Evolutionary conservation across 495 filamentous ascomycete genomes (phyloP).

Genomic region (Penicillium subrubescens): DNA sequence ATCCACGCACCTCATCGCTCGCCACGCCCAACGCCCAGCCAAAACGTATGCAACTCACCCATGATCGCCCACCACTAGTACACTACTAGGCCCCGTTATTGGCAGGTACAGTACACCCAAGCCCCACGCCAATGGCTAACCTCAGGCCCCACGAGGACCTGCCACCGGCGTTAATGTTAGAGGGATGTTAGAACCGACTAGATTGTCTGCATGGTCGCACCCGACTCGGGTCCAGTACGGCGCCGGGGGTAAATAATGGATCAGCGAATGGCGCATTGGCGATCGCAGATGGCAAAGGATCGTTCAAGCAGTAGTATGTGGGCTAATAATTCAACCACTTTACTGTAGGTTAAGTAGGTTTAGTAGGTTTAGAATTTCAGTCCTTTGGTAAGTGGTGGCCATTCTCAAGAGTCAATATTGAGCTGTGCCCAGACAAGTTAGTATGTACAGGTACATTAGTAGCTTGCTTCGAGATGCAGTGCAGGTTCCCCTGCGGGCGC

Average conservation of each 20-base stretch:
- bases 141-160: not conserved
- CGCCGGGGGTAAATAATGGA: slow-evolving; percentile 15
- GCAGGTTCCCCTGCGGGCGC: not conserved
- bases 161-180: not conserved
- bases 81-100: not conserved
- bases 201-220: slow-evolving; percentile 27
- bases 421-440: not conserved
- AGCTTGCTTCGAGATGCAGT: not conserved
- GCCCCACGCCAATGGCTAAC: not conserved
- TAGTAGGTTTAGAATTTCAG: not conserved
- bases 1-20: slow-evolving; percentile 3
- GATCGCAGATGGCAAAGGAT: slow-evolving; percentile 4
- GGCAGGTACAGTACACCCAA: not conserved
- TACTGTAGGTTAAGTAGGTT: not conserved
- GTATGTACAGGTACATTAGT: not conserved
- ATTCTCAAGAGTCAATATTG: not conserved
- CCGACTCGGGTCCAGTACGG: slow-evolving; percentile 26
- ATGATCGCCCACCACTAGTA: not conserved
- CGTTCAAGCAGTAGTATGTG: not conserved
- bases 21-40: not conserved
- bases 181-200: slow-evolving; percentile 27
- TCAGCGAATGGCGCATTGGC: slow-evolving; percentile 16
- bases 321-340: not conserved
- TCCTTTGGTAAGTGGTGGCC: not conserved
- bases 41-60: not conserved